Evolutionary conservation across 257 asterid genomes (phyloP).

Genomic region (Solanum commersonii): DNA sequence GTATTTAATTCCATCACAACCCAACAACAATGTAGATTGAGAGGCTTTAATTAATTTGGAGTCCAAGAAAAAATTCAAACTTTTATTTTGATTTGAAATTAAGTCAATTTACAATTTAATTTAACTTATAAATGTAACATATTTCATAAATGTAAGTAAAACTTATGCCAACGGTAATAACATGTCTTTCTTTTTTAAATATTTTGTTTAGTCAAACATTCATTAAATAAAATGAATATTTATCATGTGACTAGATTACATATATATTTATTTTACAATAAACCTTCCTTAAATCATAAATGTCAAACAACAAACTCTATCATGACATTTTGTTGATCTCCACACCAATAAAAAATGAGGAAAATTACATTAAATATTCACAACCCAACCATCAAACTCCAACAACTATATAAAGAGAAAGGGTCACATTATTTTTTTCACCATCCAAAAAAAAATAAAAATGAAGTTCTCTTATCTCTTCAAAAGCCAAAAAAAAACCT

Average conservation of each 20-base stretch:
- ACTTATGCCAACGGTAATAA: background rate
- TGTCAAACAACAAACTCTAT: background rate
- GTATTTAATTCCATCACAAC: background rate
- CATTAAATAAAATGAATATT: background rate
- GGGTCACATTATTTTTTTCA: background rate
- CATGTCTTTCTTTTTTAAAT: background rate
- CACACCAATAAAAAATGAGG: background rate
- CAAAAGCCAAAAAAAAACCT: slow-evolving; percentile 17
- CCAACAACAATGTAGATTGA: background rate
- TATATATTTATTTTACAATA: background rate
- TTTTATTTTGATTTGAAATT: too few species aligned
- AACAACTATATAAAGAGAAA: background rate
- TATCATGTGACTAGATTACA: background rate
- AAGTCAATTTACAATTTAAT: background rate
- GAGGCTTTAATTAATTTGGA: background rate
- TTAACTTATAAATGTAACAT: background rate
- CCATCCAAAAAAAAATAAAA: slow-evolving; percentile 3
- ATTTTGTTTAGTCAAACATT: background rate
- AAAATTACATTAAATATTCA: background rate
- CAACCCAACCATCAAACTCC: background rate
- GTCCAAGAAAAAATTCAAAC: background rate
- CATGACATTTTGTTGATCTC: background rate
- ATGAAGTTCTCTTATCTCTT: slow-evolving; percentile 39
- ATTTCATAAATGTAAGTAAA: background rate
- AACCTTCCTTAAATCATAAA: background rate